Evolutionary conservation across 306 rosid species (phyloP), one percentile per base, ranked within the genome.

Genomic region (Rubus idaeus): DNA sequence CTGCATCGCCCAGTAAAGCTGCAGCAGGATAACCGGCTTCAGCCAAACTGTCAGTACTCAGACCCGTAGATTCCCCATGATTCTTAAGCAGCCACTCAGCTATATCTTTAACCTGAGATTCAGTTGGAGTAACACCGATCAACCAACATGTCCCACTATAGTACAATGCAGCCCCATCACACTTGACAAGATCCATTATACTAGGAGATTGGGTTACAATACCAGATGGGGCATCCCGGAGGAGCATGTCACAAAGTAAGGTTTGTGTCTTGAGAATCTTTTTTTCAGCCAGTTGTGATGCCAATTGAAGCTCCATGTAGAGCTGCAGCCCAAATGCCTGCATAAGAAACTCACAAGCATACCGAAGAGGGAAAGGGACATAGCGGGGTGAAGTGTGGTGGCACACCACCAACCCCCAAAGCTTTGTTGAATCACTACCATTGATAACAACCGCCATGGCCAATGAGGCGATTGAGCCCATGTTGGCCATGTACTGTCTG

Each of bases 401-500:
- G 76, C 97, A 93, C 74, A 93, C 98, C 4, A 93, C 81, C 84
- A 93, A 80, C 42, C 98, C 97, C 98, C 98, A 93, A 58, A 93
- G 93, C 90, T 78, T 87, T 17, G 90, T 85, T 3, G 88, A 52
- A 17, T 88, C 78, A 17, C 81, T 83, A 68, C 71, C 68, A 76
- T 88, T 91, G 42, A 93, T 79, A 16, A 84, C 10, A 53, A 93
- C 68, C 0, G 97, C 93, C 90, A 91, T 83, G 18, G 71, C 98
- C 80, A 89, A 76, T 4, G 97, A 93, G 23, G 97, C 90, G 53
- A 87, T 79, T 12, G 96, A 83, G 57, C 93, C 90, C 98, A 91
- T 93, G 66, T 93, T 91, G 26, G 86, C 70, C 98, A 93, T 93
- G 78, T 88, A 91, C 58, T 83, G 92, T 6, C 78, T 35, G 77